phyloP scores from a whole-genome alignment of 805 yeast genomes.

The Suhomyces kilbournensis region DNA sequence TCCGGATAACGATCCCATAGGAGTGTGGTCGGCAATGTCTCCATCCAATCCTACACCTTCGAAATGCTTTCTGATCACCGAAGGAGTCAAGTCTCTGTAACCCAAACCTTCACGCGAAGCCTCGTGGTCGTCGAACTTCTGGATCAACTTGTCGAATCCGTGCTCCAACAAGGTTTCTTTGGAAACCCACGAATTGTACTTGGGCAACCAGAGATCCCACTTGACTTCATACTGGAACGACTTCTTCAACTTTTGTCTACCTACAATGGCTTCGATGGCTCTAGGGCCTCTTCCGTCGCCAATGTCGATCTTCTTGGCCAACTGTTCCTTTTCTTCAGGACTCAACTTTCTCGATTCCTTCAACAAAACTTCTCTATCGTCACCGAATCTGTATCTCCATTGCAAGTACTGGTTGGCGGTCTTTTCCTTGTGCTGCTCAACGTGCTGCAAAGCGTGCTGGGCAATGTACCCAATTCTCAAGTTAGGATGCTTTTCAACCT shows the following conservation, averaged over 20 bases:
- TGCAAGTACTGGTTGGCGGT: slow-evolving; percentile 97
- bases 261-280: slow-evolving; percentile 89
- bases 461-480: slow-evolving; percentile 98
- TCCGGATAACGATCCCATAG: slow-evolving; percentile 93
- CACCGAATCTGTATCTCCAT: slow-evolving; percentile 98
- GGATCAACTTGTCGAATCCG: slow-evolving; percentile 43
- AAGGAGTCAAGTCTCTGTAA: slow-evolving; percentile 63
- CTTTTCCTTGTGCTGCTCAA: slow-evolving; percentile 94
- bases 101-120: slow-evolving; percentile 50
- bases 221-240: slow-evolving; percentile 95
- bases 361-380: slow-evolving; percentile 92
- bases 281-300: slow-evolving; percentile 88
- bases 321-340: slow-evolving; percentile 66
- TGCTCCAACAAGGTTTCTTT: slow-evolving; percentile 76
- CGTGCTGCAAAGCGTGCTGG: slow-evolving; percentile 97
- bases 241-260: slow-evolving; percentile 95
- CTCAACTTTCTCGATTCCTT: slow-evolving; percentile 90
- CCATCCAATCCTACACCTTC: slow-evolving; percentile 97
- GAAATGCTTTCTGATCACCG: slow-evolving; percentile 92
- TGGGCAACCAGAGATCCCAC: slow-evolving; percentile 91
- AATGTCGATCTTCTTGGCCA: slow-evolving; percentile 75
- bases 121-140: slow-evolving; percentile 46
- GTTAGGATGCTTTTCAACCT: slow-evolving; percentile 96
- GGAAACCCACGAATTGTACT: slow-evolving; percentile 90
- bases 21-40: slow-evolving; percentile 97